These are phyloP conservation scores for Bipolaris victoriae DNA, from an alignment of 2,329 filamentous ascomycete species.

Conservation along the genomic window DNA sequence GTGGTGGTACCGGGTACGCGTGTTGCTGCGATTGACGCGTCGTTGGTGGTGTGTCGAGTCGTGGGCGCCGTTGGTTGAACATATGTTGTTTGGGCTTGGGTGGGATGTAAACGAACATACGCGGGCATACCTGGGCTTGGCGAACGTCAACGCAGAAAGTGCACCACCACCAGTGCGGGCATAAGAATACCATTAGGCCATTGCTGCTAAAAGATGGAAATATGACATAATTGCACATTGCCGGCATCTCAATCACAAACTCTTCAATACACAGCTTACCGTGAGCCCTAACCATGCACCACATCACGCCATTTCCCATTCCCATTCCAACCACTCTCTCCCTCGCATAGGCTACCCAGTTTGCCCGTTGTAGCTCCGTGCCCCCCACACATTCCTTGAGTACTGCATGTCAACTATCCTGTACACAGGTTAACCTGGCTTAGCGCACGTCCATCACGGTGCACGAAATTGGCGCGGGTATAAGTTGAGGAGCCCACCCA, in stretches of 20 bases:
- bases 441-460: slow-evolving; percentile 26
- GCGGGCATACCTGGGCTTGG: slow-evolving; percentile 16
- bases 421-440: slow-evolving; percentile 3
- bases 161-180: background rate
- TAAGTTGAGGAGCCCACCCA: slow-evolving; percentile 29
- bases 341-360: background rate
- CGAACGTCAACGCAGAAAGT: slow-evolving; percentile 1
- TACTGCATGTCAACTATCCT: slow-evolving; percentile 16
- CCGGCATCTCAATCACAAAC: background rate
- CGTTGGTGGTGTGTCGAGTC: slow-evolving; percentile 7
- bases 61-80: slow-evolving; percentile 15
- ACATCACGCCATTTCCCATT: background rate
- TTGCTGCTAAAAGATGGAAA: no score
- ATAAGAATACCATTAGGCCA: background rate
- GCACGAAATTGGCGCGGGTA: slow-evolving; percentile 17
- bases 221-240: background rate
- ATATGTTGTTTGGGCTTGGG: slow-evolving; percentile 32
- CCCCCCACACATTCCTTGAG: slow-evolving; percentile 5
- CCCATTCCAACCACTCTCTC: background rate
- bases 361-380: background rate
- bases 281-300: background rate
- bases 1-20: slow-evolving; percentile 20
- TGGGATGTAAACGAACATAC: slow-evolving; percentile 22
- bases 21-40: slow-evolving; percentile 21
- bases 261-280: no score